Percentiles rank a stretch among this genome's conserved stretches.
Evolutionary conservation across 2,329 filamentous ascomycete species (phyloP).

Genomic region (Penicillium sp.): DNA sequence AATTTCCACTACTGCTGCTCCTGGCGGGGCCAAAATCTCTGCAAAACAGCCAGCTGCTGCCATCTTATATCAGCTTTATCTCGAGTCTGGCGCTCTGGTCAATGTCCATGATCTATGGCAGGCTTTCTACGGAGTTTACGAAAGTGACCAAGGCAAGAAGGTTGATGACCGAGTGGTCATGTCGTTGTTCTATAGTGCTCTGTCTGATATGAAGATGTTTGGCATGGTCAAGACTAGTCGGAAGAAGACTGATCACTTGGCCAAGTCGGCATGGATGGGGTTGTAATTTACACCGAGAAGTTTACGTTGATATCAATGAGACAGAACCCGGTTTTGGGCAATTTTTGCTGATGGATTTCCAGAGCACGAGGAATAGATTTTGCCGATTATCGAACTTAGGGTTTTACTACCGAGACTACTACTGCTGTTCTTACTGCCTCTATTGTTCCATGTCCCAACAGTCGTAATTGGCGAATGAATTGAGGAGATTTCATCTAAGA

Average conservation of each 20-base stretch:
- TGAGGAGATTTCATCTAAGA: too few species aligned
- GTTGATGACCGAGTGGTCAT: slow-evolving; percentile 46
- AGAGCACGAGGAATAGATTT: too few species aligned
- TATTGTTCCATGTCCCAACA: too few species aligned
- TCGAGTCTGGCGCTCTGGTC: slow-evolving; percentile 61
- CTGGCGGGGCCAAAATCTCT: slow-evolving; percentile 39
- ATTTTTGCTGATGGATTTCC: too few species aligned
- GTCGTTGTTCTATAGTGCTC: slow-evolving; percentile 77
- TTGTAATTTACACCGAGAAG: slow-evolving; percentile 23
- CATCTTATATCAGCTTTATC: slow-evolving; percentile 62
- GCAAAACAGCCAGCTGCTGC: slow-evolving; percentile 58
- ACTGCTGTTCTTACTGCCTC: too few species aligned
- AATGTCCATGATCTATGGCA: slow-evolving; percentile 63
- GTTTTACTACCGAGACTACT: too few species aligned
- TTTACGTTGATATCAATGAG: neutral
- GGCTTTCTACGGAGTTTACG: slow-evolving; percentile 58
- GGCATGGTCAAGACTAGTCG: slow-evolving; percentile 86
- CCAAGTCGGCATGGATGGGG: slow-evolving; percentile 80
- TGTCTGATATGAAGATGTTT: slow-evolving; percentile 81
- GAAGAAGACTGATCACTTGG: slow-evolving; percentile 89
- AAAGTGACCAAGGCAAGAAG: slow-evolving; percentile 30
- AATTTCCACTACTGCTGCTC: slow-evolving; percentile 47
- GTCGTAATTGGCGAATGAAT: too few species aligned
- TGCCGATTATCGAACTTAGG: too few species aligned
- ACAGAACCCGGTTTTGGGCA: too few species aligned